Evolutionary conservation across 140 eudicot species (phyloP).

Genomic region (Stevia rebaudiana): DNA sequence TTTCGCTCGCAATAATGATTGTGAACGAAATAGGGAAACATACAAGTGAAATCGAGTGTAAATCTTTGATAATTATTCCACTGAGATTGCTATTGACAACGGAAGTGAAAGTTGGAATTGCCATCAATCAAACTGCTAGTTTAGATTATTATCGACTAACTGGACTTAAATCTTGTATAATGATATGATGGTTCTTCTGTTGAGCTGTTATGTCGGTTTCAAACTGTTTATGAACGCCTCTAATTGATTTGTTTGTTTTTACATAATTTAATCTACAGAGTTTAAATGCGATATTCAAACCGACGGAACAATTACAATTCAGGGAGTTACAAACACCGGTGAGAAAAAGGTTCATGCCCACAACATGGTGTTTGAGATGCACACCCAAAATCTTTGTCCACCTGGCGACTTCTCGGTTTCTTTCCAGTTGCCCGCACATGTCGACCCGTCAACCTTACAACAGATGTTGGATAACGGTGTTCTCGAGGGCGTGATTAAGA

Average conservation of each 20-base stretch:
- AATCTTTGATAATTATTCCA: too few species aligned
- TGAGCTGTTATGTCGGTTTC: too few species aligned
- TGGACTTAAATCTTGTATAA: too few species aligned
- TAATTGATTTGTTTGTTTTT: neutral
- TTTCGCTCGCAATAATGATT: too few species aligned
- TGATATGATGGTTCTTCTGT: too few species aligned
- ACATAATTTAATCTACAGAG: slow-evolving; percentile 34
- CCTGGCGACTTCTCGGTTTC: slow-evolving; percentile 60
- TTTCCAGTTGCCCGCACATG: slow-evolving; percentile 48
- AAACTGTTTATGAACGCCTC: too few species aligned
- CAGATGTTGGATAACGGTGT: slow-evolving; percentile 42
- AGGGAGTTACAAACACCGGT: slow-evolving; percentile 53
- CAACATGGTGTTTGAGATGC: slow-evolving; percentile 56
- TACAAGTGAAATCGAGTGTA: too few species aligned
- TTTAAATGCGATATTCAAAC: slow-evolving; percentile 45
- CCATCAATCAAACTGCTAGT: too few species aligned
- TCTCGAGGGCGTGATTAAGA: slow-evolving; percentile 62
- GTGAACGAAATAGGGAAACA: too few species aligned
- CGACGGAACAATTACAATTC: slow-evolving; percentile 39
- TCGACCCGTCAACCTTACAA: slow-evolving; percentile 37
- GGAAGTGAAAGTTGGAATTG: too few species aligned
- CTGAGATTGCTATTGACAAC: too few species aligned
- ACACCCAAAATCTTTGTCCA: slow-evolving; percentile 55
- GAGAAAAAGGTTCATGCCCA: slow-evolving; percentile 36
- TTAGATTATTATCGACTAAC: too few species aligned